phyloP scores from a whole-genome alignment of 169 alveolate species.

The Eimeria tenella region DNA sequence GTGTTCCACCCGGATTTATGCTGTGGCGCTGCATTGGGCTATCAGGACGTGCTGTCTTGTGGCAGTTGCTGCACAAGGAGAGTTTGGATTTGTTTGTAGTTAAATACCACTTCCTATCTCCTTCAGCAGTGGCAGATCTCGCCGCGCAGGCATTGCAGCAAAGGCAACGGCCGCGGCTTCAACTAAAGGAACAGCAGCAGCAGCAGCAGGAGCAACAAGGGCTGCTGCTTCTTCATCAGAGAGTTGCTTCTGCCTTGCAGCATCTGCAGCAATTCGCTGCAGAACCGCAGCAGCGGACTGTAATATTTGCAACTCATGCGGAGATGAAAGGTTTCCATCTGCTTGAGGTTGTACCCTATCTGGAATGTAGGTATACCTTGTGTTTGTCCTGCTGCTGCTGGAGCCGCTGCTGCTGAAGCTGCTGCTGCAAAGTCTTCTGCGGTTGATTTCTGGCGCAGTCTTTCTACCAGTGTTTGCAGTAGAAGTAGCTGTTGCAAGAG shows the following conservation, averaged over 20 bases:
- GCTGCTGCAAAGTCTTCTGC: too few relatives aligned
- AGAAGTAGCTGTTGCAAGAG: too few relatives aligned
- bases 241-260: not conserved
- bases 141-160: not conserved
- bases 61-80: constrained; percentile 52
- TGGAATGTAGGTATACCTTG: not conserved
- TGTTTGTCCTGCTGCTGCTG: too few relatives aligned
- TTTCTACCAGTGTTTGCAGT: too few relatives aligned
- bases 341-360: not conserved
- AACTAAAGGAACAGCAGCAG: not conserved
- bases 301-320: not conserved
- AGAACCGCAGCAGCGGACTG: not conserved
- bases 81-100: not conserved
- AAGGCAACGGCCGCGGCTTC: not conserved
- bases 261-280: not conserved
- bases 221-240: not conserved
- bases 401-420: too few relatives aligned
- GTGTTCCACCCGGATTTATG: constrained; percentile 32
- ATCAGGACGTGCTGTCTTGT: not conserved
- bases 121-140: not conserved
- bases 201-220: not conserved
- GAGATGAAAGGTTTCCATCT: not conserved
- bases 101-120: not conserved
- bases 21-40: constrained; percentile 46
- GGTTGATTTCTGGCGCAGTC: too few relatives aligned